Evolutionary conservation across 2,329 filamentous ascomycete species (phyloP), one percentile per base, ranked within the genome.

Genomic region (Microdochium nivale): DNA sequence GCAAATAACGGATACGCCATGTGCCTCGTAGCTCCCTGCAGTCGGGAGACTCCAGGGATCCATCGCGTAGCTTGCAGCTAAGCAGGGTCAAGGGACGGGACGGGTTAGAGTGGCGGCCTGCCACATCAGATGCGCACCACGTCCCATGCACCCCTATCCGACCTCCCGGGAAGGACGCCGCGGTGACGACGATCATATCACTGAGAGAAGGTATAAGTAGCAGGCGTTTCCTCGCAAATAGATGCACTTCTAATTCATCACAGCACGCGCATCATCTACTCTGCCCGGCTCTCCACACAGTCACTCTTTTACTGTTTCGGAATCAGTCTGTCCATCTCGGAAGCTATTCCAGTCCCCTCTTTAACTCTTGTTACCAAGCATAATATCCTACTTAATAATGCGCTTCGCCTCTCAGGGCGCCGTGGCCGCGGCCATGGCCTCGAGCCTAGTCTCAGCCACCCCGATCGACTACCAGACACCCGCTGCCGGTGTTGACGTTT

Each of bases 331-430:
- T 60, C 54, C 48, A 52, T 53, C 51, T 11, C 51, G 52, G 53
- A 27, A 25, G 46, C 54, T 56, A 49, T 53, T 62, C 63, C 63
- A 65, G 61, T 66, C 61, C 63, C 64, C 52, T 65, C 63, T 59
- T 62, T 66, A 54, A 30, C 30, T 30, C 27, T 48, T 52, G 25
- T 48, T 49, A 35, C 27, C 24, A n/a, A n/a, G n/a, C n/a, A n/a
- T n/a, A n/a, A n/a, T 54, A 56, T 50, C 55, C 52, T 59, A 55
- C 52, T 49, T 53, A 54, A 51, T 35, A 55, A 66, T 67, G 63
- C 61, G 62, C 50, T 64, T 65, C 53, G 58, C 64, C 49, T 58
- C 57, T 49, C 57, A 58, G 52, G 60, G 63, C 62, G 60, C 62
- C 54, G 48, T 55, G 60, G 62, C 62, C 54, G 55, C 60, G 56